These are phyloP conservation scores for Geotrichum histeridarum DNA, from an alignment of 1,139 yeast species.

Conservation along the genomic window DNA sequence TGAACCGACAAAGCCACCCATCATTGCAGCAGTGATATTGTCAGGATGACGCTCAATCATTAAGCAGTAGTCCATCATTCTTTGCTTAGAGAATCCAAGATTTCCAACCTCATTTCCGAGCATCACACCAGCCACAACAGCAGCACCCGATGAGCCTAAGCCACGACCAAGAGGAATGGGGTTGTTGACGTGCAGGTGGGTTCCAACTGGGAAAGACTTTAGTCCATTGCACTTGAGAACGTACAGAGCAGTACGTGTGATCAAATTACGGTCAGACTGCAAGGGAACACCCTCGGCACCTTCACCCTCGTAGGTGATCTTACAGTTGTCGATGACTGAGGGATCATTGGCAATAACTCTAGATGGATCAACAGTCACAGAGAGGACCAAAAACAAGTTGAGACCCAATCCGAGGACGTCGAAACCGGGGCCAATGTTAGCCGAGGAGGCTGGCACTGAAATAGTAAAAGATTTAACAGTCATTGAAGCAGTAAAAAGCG, in stretches of 20 bases:
- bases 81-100: constrained; percentile 63
- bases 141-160: constrained; percentile 96
- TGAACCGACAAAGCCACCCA: constrained; percentile 97
- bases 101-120: constrained; percentile 81
- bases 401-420: constrained; percentile 93
- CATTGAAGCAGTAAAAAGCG: not conserved
- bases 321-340: constrained; percentile 51
- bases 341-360: constrained; percentile 48
- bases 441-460: constrained; percentile 92
- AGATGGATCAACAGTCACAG: constrained; percentile 57
- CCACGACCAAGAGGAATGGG: constrained; percentile 97
- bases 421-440: constrained; percentile 97
- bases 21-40: constrained; percentile 96
- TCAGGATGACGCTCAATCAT: constrained; percentile 98
- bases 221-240: constrained; percentile 78
- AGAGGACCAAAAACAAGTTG: constrained; percentile 62
- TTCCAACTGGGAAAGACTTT: constrained; percentile 72
- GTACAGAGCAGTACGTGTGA: constrained; percentile 88
- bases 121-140: constrained; percentile 95
- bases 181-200: constrained; percentile 73
- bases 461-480: constrained; percentile 37
- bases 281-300: constrained; percentile 79
- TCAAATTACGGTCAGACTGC: constrained; percentile 68
- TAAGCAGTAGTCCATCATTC: constrained; percentile 88
- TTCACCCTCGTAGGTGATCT: constrained; percentile 64